phyloP scores from a whole-genome alignment of 2,329 filamentous ascomycete species.

The Fusarium palustre region DNA sequence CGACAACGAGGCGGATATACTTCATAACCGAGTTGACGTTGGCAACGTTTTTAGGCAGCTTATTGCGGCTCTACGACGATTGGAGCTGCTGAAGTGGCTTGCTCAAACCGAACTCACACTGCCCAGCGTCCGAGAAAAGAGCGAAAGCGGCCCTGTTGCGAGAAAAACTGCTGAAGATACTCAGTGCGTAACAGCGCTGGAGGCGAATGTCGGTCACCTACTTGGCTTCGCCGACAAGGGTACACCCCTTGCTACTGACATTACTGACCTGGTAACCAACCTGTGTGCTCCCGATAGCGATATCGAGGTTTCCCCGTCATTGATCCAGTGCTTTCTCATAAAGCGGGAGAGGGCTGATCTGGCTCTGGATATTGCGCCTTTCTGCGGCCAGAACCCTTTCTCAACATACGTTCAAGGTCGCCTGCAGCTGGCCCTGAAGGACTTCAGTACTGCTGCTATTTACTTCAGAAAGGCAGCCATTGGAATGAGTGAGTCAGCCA shows the following conservation, averaged over 20 bases:
- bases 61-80: slow-evolving; percentile 75
- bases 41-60: slow-evolving; percentile 77
- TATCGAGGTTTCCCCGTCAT: slow-evolving; percentile 70
- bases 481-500: slow-evolving; percentile 77
- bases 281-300: slow-evolving; percentile 73
- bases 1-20: slow-evolving; percentile 76
- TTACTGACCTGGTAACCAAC: slow-evolving; percentile 76
- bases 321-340: slow-evolving; percentile 72
- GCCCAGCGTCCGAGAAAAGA: slow-evolving; percentile 57
- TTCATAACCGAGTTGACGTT: slow-evolving; percentile 71
- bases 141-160: slow-evolving; percentile 47
- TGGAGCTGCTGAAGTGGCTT: slow-evolving; percentile 80
- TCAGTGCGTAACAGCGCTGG: slow-evolving; percentile 67
- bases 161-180: slow-evolving; percentile 60
- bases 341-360: slow-evolving; percentile 70
- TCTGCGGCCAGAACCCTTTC: slow-evolving; percentile 69
- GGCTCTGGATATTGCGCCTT: slow-evolving; percentile 67
- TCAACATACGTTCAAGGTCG: slow-evolving; percentile 88
- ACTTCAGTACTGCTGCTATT: slow-evolving; percentile 77
- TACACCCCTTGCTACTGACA: slow-evolving; percentile 66
- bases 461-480: slow-evolving; percentile 87
- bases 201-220: slow-evolving; percentile 71
- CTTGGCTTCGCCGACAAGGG: slow-evolving; percentile 68
- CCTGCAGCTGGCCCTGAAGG: slow-evolving; percentile 77
- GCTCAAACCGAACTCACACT: slow-evolving; percentile 68